Evolutionary conservation across 2,329 filamentous ascomycete genomes (phyloP).

Genomic region (Thelonectria blattea): DNA sequence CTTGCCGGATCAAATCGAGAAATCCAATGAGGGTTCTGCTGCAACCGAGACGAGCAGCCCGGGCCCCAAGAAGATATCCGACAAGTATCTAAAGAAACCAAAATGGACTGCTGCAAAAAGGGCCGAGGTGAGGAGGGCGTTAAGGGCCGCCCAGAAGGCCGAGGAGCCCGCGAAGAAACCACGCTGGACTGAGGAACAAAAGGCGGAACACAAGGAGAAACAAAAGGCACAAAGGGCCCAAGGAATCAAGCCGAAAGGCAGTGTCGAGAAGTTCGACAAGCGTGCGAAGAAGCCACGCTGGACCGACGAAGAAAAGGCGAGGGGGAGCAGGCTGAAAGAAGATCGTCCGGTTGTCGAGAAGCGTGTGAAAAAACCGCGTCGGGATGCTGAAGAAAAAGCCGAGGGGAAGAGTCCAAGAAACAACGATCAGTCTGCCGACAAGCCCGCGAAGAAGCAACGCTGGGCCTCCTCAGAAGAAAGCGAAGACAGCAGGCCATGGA

Average conservation of each 20-base stretch:
- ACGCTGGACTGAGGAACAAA: neutral
- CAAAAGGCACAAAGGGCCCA: no score
- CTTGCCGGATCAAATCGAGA: neutral
- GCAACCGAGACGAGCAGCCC: neutral
- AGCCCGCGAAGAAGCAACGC: neutral
- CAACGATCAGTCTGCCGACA: constrained; percentile 5
- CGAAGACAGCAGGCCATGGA: neutral
- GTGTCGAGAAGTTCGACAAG: neutral
- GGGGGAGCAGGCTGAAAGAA: neutral
- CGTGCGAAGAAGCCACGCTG: neutral
- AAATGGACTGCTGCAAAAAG: neutral
- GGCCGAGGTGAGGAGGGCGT: neutral
- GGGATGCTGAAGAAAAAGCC: no score
- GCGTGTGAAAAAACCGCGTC: no score
- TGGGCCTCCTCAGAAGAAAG: neutral
- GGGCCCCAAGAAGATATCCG: neutral
- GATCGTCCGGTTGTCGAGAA: neutral
- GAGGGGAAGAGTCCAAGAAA: neutral
- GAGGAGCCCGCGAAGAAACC: neutral
- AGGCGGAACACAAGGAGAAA: neutral
- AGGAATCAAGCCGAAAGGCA: no score
- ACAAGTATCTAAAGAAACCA: neutral
- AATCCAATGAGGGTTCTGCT: neutral
- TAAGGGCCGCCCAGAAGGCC: neutral
- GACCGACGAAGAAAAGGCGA: neutral